These are phyloP conservation scores for Ustulina deusta DNA, from an alignment of 2,329 filamentous ascomycete species.

Conservation along the genomic window DNA sequence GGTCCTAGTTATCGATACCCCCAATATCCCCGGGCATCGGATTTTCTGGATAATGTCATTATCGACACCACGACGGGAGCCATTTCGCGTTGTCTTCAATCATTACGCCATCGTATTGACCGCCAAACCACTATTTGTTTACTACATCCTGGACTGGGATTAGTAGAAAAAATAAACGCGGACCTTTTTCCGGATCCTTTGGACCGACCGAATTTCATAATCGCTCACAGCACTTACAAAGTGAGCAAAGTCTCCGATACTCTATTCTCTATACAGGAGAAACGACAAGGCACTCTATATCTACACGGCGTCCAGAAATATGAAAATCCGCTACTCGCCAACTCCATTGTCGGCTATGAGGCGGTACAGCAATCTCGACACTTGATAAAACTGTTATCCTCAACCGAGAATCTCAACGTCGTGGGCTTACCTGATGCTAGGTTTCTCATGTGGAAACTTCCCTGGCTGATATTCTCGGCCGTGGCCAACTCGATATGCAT, in stretches of 20 bases:
- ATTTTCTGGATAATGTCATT: conserved; percentile 46
- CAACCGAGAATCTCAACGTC: conserved; percentile 71
- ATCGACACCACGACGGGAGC: conserved; percentile 40
- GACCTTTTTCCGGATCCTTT: conserved; percentile 75
- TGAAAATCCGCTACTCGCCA: conserved; percentile 22
- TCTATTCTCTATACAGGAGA: conserved; percentile 56
- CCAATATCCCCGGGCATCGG: neutral
- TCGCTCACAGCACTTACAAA: conserved; percentile 70
- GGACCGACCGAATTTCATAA: conserved; percentile 78
- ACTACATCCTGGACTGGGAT: conserved; percentile 84
- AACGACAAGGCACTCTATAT: conserved; percentile 47
- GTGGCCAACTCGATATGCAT: conserved; percentile 86
- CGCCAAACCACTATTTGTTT: conserved; percentile 78
- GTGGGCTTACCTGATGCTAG: conserved; percentile 68
- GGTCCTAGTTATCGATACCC: neutral
- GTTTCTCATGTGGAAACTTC: conserved; percentile 80
- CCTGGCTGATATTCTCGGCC: conserved; percentile 79
- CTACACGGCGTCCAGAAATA: conserved; percentile 37
- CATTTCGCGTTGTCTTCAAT: conserved; percentile 38
- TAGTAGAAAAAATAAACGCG: conserved; percentile 81
- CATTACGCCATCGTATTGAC: conserved; percentile 53
- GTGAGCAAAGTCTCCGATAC: conserved; percentile 35
- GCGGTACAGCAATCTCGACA: conserved; percentile 57
- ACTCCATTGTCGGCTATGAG: conserved; percentile 43
- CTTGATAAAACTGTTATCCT: conserved; percentile 72